A percentile compares a stretch with the other conserved stretches of the same genome.
phyloP scores from a whole-genome alignment of 2,329 filamentous ascomycete genomes.

The Calonectria multiphialidica region DNA sequence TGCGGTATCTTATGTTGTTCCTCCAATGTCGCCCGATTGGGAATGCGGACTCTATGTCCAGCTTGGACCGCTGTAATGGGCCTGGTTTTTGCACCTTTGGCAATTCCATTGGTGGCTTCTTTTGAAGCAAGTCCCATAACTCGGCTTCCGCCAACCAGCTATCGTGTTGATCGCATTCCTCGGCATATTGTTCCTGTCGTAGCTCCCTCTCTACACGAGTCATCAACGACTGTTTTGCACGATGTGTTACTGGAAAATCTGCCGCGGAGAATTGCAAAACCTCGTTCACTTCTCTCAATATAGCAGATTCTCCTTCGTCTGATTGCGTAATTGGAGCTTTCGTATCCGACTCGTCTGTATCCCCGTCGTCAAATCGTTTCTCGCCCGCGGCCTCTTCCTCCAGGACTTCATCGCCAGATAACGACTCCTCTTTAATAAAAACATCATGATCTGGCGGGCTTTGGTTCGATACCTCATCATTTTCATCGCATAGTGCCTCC shows the following conservation, averaged over 20 bases:
- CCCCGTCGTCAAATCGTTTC: slow-evolving; percentile 22
- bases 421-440: not conserved
- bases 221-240: slow-evolving; percentile 51
- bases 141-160: slow-evolving; percentile 56
- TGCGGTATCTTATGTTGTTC: slow-evolving; percentile 48
- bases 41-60: slow-evolving; percentile 52
- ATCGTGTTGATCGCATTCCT: slow-evolving; percentile 54
- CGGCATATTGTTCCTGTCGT: slow-evolving; percentile 58
- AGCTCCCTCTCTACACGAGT: slow-evolving; percentile 56
- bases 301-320: slow-evolving; percentile 45
- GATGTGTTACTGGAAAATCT: slow-evolving; percentile 52
- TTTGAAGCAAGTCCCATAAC: slow-evolving; percentile 60
- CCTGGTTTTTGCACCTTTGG: slow-evolving; percentile 47
- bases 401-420: not conserved
- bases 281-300: slow-evolving; percentile 56
- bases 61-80: slow-evolving; percentile 41
- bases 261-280: slow-evolving; percentile 55
- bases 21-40: slow-evolving; percentile 55
- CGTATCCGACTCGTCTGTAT: slow-evolving; percentile 31
- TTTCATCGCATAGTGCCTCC: slow-evolving; percentile 16
- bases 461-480: slow-evolving; percentile 26
- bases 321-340: slow-evolving; percentile 19
- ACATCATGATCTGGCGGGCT: not conserved
- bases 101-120: slow-evolving; percentile 50
- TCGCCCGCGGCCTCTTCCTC: not conserved